Conservation (phyloP, 1,284 basidiomycete species). For the Trametes sp. region DNA sequence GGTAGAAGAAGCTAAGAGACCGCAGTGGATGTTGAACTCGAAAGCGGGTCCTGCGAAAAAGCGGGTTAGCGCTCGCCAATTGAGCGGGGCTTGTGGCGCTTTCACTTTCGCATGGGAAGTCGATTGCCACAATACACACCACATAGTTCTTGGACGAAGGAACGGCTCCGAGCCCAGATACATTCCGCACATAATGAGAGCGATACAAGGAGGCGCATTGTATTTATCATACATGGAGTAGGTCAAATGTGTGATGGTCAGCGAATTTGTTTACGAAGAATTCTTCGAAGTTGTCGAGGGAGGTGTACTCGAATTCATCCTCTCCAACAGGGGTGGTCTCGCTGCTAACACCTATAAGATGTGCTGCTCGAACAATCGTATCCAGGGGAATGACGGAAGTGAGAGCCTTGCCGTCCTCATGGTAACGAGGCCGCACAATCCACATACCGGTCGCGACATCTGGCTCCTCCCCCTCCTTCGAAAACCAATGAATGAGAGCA, state of each 20-base stretch:
- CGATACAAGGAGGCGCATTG: not conserved
- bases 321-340: constrained; percentile 1
- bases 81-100: too few species aligned
- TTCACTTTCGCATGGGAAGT: too few species aligned
- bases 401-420: not conserved
- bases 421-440: constrained; percentile 23
- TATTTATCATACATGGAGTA: not conserved
- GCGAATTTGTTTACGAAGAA: constrained; percentile 28
- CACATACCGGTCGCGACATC: constrained; percentile 33
- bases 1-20: too few species aligned
- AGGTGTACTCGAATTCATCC: not conserved
- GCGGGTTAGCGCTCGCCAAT: too few species aligned
- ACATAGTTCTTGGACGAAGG: too few species aligned
- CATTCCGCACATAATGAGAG: too few species aligned
- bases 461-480: constrained; percentile 16
- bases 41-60: too few species aligned
- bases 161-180: too few species aligned
- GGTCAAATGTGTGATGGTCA: constrained; percentile 23
- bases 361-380: constrained; percentile 18
- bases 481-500: constrained; percentile 33
- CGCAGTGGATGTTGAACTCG: too few species aligned
- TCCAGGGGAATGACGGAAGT: constrained; percentile 24
- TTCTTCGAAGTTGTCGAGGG: constrained; percentile 6
- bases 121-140: too few species aligned
- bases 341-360: constrained; percentile 16